These are phyloP conservation scores for Podila epicladia DNA, from an alignment of 192 early-diverging fungal genomes.

Conservation along the genomic window DNA sequence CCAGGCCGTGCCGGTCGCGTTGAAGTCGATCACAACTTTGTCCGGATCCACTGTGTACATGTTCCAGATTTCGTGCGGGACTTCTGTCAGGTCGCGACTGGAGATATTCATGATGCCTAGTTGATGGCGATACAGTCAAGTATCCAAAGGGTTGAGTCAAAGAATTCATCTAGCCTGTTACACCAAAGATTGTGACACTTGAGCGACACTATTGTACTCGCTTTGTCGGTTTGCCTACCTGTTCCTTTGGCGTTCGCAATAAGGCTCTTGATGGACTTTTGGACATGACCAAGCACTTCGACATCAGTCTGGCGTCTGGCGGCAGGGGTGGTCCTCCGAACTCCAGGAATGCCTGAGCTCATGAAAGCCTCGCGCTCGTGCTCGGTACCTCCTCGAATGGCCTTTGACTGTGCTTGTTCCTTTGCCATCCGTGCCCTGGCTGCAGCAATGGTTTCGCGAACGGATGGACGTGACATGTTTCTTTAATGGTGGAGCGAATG, in stretches of 20 bases:
- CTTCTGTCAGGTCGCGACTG: slow-evolving; percentile 53
- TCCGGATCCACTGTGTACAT: slow-evolving; percentile 68
- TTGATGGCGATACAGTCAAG: neutral
- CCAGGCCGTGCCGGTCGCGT: slow-evolving; percentile 52
- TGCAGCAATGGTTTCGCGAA: slow-evolving; percentile 44
- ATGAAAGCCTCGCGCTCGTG: slow-evolving; percentile 45
- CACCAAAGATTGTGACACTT: no score
- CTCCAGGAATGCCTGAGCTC: slow-evolving; percentile 36
- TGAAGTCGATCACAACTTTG: slow-evolving; percentile 59
- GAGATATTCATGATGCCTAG: slow-evolving; percentile 61
- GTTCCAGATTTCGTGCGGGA: slow-evolving; percentile 62
- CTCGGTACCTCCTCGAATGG: slow-evolving; percentile 32
- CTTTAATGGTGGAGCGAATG: neutral
- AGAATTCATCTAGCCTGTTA: neutral
- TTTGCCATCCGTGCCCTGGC: slow-evolving; percentile 31
- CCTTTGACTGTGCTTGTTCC: slow-evolving; percentile 28
- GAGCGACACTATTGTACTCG: neutral
- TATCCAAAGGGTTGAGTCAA: neutral
- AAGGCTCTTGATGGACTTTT: slow-evolving; percentile 52
- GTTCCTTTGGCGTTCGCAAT: slow-evolving; percentile 49
- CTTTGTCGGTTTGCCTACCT: slow-evolving; percentile 5
- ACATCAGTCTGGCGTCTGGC: slow-evolving; percentile 33
- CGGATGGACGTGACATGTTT: slow-evolving; percentile 44
- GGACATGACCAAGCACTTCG: slow-evolving; percentile 45
- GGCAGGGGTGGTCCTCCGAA: slow-evolving; percentile 16